Percentiles rank a stretch among this genome's conserved stretches.
Conservation (phyloP, 1,284 basidiomycete species). For the Sanguinoderma infundibulare region DNA sequence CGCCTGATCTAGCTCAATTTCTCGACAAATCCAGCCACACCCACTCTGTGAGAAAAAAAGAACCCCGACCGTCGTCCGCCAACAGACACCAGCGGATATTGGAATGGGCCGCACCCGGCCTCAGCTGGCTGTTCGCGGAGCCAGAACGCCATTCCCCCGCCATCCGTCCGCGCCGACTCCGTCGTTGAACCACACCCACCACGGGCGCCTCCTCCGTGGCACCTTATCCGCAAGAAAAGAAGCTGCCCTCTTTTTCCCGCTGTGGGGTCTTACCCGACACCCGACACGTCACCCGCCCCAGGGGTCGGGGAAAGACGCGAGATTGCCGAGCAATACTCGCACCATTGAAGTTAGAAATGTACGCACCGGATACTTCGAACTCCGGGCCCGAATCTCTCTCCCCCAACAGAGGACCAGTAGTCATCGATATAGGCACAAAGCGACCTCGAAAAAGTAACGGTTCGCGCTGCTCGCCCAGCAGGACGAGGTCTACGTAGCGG, state of each 20-base stretch:
- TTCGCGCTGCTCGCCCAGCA: no score
- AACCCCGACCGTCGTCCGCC: background rate
- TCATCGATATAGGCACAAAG: no score
- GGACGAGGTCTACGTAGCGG: background rate
- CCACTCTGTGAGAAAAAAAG: slow-evolving; percentile 7
- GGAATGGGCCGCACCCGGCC: no score
- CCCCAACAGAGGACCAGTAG: no score
- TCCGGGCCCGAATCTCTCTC: no score
- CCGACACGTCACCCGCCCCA: slow-evolving; percentile 8
- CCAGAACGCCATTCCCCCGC: no score
- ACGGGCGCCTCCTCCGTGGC: background rate
- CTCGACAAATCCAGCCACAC: slow-evolving; percentile 2
- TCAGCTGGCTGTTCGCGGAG: no score
- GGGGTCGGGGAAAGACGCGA: background rate
- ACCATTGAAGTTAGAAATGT: background rate
- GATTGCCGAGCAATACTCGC: background rate
- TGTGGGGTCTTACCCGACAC: slow-evolving; percentile 8
- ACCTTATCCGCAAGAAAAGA: background rate
- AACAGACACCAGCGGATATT: background rate
- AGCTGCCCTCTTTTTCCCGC: background rate
- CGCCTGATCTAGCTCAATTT: slow-evolving; percentile 22
- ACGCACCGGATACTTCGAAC: background rate
- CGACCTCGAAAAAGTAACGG: no score
- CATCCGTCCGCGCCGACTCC: no score
- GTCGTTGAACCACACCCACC: background rate